Evolutionary conservation across 2,329 filamentous ascomycete species (phyloP).

Genomic region (Xylariaceae sp.): DNA sequence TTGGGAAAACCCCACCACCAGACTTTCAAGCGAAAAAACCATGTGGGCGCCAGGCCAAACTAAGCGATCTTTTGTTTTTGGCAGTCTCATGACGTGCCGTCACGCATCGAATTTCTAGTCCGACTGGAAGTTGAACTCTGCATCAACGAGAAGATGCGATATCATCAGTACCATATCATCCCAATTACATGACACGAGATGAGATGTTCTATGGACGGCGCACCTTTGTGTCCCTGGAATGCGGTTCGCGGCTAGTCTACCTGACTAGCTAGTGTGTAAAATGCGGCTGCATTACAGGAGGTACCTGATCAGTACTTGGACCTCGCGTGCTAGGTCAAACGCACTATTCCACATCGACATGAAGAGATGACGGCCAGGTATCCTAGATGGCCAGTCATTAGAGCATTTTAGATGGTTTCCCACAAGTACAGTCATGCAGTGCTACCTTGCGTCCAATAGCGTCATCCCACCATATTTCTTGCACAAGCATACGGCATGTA

Average conservation of each 20-base stretch:
- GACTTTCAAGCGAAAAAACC: conserved; percentile 5
- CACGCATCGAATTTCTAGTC: neutral
- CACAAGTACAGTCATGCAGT: conserved; percentile 12
- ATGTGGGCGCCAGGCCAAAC: neutral
- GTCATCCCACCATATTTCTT: conserved; percentile 11
- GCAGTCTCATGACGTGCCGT: neutral
- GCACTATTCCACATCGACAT: conserved; percentile 19
- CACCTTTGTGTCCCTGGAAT: neutral
- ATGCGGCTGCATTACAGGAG: conserved; percentile 26
- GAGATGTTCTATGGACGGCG: neutral
- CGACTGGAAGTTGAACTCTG: neutral
- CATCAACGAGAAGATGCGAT: neutral
- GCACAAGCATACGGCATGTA: conserved; percentile 10
- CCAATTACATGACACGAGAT: neutral
- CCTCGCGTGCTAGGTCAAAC: conserved; percentile 21
- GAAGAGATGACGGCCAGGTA: conserved; percentile 17
- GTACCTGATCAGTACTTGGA: conserved; percentile 23
- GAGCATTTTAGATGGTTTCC: conserved; percentile 8
- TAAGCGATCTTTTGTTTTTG: neutral
- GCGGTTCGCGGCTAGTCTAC: conserved; percentile 11
- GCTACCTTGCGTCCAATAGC: conserved; percentile 20
- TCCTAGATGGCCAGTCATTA: conserved; percentile 12
- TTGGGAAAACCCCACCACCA: neutral
- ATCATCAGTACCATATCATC: neutral
- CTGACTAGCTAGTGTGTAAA: conserved; percentile 4